Evolutionary conservation across 352 stramenopile species (phyloP).

Genomic region (Globisporangium cederbergense): DNA sequence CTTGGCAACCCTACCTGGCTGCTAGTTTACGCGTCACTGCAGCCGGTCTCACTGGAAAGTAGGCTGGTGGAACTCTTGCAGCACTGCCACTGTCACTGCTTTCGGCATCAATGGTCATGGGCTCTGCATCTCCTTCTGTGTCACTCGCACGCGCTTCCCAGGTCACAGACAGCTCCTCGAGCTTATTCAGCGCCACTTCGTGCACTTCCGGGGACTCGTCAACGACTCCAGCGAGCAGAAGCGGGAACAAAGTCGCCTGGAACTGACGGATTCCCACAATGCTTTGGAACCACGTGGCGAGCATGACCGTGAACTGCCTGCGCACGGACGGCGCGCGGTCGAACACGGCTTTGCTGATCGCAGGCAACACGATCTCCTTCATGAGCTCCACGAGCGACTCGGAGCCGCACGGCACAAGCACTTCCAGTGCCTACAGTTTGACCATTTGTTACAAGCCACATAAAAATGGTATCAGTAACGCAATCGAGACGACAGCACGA

Average conservation of each 20-base stretch:
- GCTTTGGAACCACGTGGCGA: constrained; percentile 57
- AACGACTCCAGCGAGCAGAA: constrained; percentile 59
- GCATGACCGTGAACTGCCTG: constrained; percentile 60
- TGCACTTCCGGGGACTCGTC: constrained; percentile 74
- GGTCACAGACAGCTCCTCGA: constrained; percentile 40
- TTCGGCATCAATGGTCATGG: constrained; percentile 32
- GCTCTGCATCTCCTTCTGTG: constrained; percentile 21
- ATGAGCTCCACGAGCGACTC: constrained; percentile 71
- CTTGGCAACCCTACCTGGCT: constrained; percentile 16
- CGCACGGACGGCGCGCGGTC: constrained; percentile 62
- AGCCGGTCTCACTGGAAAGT: constrained; percentile 48
- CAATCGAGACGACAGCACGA: not conserved
- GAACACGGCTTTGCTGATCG: constrained; percentile 64
- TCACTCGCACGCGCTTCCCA: constrained; percentile 38
- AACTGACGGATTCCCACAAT: constrained; percentile 61
- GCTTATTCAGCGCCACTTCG: constrained; percentile 29
- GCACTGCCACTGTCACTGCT: not conserved
- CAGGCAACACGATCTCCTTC: constrained; percentile 69
- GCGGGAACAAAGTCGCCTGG: constrained; percentile 55
- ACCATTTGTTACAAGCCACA: not conserved
- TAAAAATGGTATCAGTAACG: not conserved
- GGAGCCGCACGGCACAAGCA: constrained; percentile 59
- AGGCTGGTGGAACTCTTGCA: constrained; percentile 29
- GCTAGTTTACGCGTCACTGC: constrained; percentile 47
- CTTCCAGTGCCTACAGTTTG: constrained; percentile 48